phyloP scores from a whole-genome alignment of 306 rosid genomes.

The Prinsepia uniflora region DNA sequence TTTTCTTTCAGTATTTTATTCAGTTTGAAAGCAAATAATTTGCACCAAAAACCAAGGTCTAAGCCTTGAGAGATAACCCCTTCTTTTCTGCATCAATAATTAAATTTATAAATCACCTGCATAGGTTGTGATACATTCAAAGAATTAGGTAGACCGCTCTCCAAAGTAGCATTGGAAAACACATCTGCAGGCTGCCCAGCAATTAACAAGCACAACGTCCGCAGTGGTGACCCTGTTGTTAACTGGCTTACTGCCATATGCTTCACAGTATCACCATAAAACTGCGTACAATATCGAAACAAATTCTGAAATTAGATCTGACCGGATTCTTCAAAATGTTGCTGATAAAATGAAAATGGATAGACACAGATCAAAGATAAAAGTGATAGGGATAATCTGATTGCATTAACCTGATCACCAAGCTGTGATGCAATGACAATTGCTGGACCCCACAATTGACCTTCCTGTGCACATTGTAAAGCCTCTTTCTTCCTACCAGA shows the following conservation, averaged over 20 bases:
- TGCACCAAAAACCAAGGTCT: background rate
- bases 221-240: constrained; percentile 60
- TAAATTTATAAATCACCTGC: constrained; percentile 41
- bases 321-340: background rate
- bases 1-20: background rate
- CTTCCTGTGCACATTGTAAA: constrained; percentile 61
- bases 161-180: constrained; percentile 36
- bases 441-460: constrained; percentile 85
- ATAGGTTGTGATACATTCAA: constrained; percentile 33
- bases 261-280: constrained; percentile 64
- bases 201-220: constrained; percentile 65
- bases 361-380: background rate
- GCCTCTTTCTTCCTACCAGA: constrained; percentile 65
- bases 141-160: constrained; percentile 27
- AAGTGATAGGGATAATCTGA: background rate
- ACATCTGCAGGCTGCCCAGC: constrained; percentile 71
- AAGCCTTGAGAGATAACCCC: background rate
- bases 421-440: constrained; percentile 67
- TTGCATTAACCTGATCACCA: constrained; percentile 54
- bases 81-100: background rate
- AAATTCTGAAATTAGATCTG: background rate
- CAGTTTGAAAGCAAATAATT: background rate
- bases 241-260: constrained; percentile 69
- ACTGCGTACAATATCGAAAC: constrained; percentile 37
- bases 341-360: background rate